Base-by-base conservation (phyloP, 1,284 basidiomycete genomes). In the Leccinum solheimii region DNA sequence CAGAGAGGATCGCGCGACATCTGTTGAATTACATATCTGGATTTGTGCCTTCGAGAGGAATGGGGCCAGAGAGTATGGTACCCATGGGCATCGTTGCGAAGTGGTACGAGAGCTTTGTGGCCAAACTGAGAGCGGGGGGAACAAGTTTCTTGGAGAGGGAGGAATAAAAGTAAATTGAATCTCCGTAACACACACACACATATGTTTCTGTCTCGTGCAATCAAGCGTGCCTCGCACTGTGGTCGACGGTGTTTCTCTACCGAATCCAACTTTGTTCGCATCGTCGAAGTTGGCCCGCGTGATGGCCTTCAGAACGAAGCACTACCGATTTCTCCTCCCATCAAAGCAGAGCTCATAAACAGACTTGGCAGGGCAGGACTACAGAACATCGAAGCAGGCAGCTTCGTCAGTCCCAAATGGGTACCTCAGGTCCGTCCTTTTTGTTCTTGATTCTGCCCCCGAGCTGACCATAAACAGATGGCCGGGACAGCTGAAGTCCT, bases 241-340 rank as follows among this genome's bases (percentile, higher is more conserved):
- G 58, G 54, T 40, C 49, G 38, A 27, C 13, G 19, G 3, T 45
- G 9, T 36, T 52, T 61, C 27, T 65, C 68, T 16, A 53, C 53
- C 10, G 56, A 60, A n/a, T 62, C 71, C 52, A 70, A 74, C 55
- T 67, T 64, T 56, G 74, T 73, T 9, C 75, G 69, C 53, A 91
- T 98, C 54, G 92, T 98, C 59, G 96, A 98, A 77, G 95, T 97
- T 4, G 92, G 93, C 0, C 92, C 95, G 1, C 82, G 96, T 23
- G 96, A 98, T 76, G 96, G 96, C 0, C 80, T 98, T 14, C 96
- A 98, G 79, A 98, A 98, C 72, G 92, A 98, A 72, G 88, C 90
- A 66, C 81, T 82, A 0, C 78, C 87, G 8, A 88, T 97, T 3
- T 83, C 92, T 4, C 86, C 88, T 0, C 81, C 85, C 11, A 79